Conservation (phyloP, 176 grass and related monocot genomes). For the Rhipidocladum racemiflorum region DNA sequence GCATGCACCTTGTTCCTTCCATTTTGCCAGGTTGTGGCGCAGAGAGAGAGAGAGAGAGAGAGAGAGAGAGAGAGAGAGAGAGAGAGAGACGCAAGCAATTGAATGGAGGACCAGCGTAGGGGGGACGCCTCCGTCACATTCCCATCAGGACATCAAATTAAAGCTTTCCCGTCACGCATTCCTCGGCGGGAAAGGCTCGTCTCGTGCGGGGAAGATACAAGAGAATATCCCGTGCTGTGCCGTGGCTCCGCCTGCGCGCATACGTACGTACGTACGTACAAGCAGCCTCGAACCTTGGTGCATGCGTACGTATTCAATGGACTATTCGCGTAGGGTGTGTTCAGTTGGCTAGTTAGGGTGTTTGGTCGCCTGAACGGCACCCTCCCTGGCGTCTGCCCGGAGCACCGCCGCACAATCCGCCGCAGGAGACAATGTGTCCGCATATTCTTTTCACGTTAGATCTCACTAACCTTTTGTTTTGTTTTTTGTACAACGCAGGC, state of each 20-base stretch:
- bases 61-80: not conserved
- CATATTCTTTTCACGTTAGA: too few relatives aligned
- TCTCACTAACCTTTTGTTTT: too few relatives aligned
- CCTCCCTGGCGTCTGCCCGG: too few relatives aligned
- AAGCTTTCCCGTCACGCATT: constrained; percentile 46
- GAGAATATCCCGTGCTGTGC: constrained; percentile 40
- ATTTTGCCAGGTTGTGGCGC: constrained; percentile 31
- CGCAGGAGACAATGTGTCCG: too few relatives aligned
- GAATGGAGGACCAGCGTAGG: not conserved
- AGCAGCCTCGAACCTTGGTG: too few relatives aligned
- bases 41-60: not conserved
- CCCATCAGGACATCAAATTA: constrained; percentile 19
- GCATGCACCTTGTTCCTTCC: constrained; percentile 39
- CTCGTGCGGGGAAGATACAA: not conserved
- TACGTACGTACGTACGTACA: not conserved
- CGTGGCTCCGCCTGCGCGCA: not conserved
- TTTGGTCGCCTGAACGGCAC: too few relatives aligned
- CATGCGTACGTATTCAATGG: too few relatives aligned
- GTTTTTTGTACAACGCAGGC: too few relatives aligned
- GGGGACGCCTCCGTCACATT: not conserved
- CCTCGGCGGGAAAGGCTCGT: constrained; percentile 45
- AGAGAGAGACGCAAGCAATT: not conserved
- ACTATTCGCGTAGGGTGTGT: too few relatives aligned
- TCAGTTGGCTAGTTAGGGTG: too few relatives aligned
- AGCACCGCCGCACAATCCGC: too few relatives aligned